Evolutionary conservation across 768 basidiomycete genomes (phyloP).

Genomic region (Kwoniella newhampshirensis): DNA sequence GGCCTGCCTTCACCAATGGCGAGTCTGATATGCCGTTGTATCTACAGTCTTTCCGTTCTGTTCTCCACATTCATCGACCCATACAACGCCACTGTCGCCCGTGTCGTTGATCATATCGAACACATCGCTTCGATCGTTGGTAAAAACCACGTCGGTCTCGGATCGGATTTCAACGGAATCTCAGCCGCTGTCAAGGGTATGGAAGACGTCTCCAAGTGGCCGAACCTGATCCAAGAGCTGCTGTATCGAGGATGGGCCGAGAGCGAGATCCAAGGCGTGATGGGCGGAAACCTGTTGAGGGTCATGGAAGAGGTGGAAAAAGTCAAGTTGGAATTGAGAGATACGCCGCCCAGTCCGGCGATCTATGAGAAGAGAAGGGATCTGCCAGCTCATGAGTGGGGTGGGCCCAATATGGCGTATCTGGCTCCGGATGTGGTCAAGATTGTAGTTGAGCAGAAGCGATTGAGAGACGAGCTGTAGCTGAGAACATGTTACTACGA

Average conservation of each 20-base stretch:
- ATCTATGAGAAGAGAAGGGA: slow-evolving; percentile 29
- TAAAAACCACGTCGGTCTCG: slow-evolving; percentile 28
- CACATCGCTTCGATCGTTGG: slow-evolving; percentile 24
- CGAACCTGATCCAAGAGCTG: slow-evolving; percentile 28
- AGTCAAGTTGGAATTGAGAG: slow-evolving; percentile 4
- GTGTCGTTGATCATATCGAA: slow-evolving; percentile 36
- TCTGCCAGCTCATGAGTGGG: slow-evolving; percentile 35
- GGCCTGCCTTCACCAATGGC: neutral
- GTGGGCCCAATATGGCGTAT: slow-evolving; percentile 23
- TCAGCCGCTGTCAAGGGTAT: slow-evolving; percentile 24
- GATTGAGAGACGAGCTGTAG: slow-evolving; percentile 9
- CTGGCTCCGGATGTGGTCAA: slow-evolving; percentile 20
- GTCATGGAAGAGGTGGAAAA: slow-evolving; percentile 28
- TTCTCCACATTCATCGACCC: slow-evolving; percentile 28
- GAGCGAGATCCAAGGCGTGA: slow-evolving; percentile 22
- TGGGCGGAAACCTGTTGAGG: slow-evolving; percentile 33
- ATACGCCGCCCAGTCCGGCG: slow-evolving; percentile 6
- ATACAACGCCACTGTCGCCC: slow-evolving; percentile 17
- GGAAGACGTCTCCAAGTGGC: slow-evolving; percentile 31
- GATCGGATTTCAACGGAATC: slow-evolving; percentile 32
- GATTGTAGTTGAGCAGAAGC: slow-evolving; percentile 10
- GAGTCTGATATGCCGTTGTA: neutral
- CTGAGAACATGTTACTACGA: no score
- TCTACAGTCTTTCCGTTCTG: slow-evolving; percentile 21
- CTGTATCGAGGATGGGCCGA: slow-evolving; percentile 33